Base-by-base conservation (phyloP, 495 filamentous ascomycete species). In the Xylaria longipes region DNA sequence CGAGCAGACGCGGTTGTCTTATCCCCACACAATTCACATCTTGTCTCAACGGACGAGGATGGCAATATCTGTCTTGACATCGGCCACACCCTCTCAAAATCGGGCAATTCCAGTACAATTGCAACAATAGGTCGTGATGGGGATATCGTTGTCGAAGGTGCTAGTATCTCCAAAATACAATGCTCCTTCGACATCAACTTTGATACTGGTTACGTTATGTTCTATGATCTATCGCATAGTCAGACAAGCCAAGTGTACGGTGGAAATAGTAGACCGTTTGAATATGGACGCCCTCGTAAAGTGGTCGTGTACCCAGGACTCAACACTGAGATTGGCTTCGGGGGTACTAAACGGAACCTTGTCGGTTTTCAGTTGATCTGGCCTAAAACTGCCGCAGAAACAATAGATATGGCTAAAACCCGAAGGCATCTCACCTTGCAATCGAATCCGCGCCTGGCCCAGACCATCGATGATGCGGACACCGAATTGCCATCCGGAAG, bases 141-240 rank as follows among this genome's bases (percentile, higher is more conserved):
- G 2, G 69, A 74, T 57, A 62, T 74, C 1, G 43, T 74, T 39
- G 8, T 74, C 60, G 27, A 12, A 22, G 50, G 62, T 35, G 17
- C 2, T 2, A 64, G 8, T 27, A 67, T 74, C 14, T 72, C 69
- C 0, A 45, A n/a, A 20, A 39, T 22, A 2, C 69, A 74, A 14
- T 62, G 62, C 39, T 58, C 69, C 4, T 74, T 71, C 22, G 69
- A 74, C 37, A 50, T 71, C 22, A n/a, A 71, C 48, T 17, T 11
- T 1, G 12, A 41, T 35, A 67, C 27, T 2, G 12, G 29, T 7
- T 15, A 46, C 2, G 37, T 71, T 1, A 35, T 71, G 50, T 64
- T 67, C 1, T 67, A 66, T 27, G 63, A 66, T 15, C 35, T 43
- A 37, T 66, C 63, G 0, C 14, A 35, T 15, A 37, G 3, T 17